A percentile compares a stretch with the other conserved stretches of the same genome.
Conservation (phyloP, 495 filamentous ascomycete genomes). For the Sporormia fimetaria region DNA sequence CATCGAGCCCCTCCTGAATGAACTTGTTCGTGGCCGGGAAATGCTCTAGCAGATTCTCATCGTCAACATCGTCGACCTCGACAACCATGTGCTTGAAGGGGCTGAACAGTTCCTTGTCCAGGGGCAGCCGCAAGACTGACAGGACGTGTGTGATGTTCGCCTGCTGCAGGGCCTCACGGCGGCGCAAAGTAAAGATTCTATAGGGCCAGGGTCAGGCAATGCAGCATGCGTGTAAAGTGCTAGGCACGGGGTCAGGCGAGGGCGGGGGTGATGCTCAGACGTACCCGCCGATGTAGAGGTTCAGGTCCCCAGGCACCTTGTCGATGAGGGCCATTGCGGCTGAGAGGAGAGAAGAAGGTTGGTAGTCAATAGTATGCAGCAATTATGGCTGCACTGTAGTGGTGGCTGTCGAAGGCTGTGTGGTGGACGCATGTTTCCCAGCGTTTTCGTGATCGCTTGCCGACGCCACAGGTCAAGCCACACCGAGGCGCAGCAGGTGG, state of each 20-base stretch:
- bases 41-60: constrained; percentile 73
- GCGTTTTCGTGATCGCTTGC: too few species aligned
- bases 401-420: too few species aligned
- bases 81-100: constrained; percentile 61
- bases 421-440: too few species aligned
- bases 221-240: constrained; percentile 5
- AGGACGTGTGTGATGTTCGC: constrained; percentile 81
- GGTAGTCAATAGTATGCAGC: too few species aligned
- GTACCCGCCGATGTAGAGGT: constrained; percentile 79
- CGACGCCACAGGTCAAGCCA: too few species aligned
- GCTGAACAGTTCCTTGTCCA: constrained; percentile 43
- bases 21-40: constrained; percentile 67
- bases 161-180: constrained; percentile 51
- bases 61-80: constrained; percentile 76
- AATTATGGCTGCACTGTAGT: too few species aligned
- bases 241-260: constrained; percentile 2
- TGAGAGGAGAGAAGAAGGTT: too few species aligned
- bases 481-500: too few species aligned
- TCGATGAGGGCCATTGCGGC: constrained; percentile 33
- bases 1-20: constrained; percentile 64
- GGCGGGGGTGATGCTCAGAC: constrained; percentile 29
- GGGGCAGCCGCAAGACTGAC: constrained; percentile 58
- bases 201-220: constrained; percentile 12
- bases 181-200: constrained; percentile 67
- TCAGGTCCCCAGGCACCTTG: constrained; percentile 54